Base-by-base conservation (phyloP, 495 filamentous ascomycete species). In the Aspergillus asperescens region DNA sequence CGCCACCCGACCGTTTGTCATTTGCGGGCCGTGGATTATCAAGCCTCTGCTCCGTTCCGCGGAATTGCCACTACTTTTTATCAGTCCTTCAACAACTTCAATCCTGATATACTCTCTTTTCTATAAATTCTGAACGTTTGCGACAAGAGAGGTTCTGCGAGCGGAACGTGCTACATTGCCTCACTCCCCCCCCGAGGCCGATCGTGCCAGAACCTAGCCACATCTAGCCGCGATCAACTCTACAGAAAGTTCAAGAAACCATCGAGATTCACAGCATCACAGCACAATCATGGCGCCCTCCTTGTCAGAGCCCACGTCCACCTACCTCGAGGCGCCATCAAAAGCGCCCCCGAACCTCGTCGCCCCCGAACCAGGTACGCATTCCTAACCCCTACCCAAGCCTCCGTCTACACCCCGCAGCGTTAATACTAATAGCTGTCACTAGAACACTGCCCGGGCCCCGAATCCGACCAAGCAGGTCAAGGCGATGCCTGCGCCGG, bases 371-470 rank as follows among this genome's bases (percentile, higher is more conserved):
- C 93, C 93, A 62, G 89, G 79, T 81, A 72, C 32, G 64, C 59
- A 23, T 50, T n/a, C 7, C 15, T 12, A 24, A 27, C 9, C 7
- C 15, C 13, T 16, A 27, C 9, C n/a, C 7, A 16, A 22, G n/a
- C n/a, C 16, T 23, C 39, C 51, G 12, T 12, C 27, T 27, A 19
- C 31, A 7, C 15, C 4, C 24, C 23, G 16, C 15, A 31, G 16
- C 6, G 7, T 22, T 38, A 1, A 16, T 24, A 28, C 18, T 23
- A 27, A 31, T 23, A 20, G 22, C 28, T 51, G 42, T 50, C 5
- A 15, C 3, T 52, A 81, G 86, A 96, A 68, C 90, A 97, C 77
- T 98, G 93, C 62, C 94, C 94, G 25, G 93, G 93, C 2, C 93
- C 93, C 29, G 89, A 95, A 70, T 93, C 88, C 22, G 77, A 89